Evolutionary conservation across 306 rosid genomes (phyloP).

Genomic region (Cotoneaster glaucophyllus): DNA sequence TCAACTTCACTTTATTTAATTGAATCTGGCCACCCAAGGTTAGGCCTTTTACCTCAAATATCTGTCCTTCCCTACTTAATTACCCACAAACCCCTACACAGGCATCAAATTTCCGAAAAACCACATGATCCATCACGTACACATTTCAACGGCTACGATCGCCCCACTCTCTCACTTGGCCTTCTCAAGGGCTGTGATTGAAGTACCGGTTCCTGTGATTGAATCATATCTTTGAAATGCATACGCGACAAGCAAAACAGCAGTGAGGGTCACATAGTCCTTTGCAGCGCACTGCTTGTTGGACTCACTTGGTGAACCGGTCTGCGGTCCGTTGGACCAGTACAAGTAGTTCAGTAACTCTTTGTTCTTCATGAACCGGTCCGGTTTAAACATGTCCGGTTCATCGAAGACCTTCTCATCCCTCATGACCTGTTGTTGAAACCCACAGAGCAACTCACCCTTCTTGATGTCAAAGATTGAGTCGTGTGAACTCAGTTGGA

Average conservation of each 20-base stretch:
- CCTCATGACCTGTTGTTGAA: conserved; percentile 60
- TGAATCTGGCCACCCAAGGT: not conserved
- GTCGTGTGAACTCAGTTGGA: conserved; percentile 57
- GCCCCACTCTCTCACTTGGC: conserved; percentile 25
- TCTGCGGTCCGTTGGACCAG: conserved; percentile 95
- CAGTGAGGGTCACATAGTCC: conserved; percentile 61
- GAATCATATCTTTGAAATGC: conserved; percentile 63
- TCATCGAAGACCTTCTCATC: conserved; percentile 57
- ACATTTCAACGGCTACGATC: not conserved
- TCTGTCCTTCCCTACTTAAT: not conserved
- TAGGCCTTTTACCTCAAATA: not conserved
- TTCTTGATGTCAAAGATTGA: conserved; percentile 52
- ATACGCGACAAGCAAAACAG: conserved; percentile 49
- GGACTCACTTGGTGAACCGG: conserved; percentile 40
- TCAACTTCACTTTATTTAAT: not conserved
- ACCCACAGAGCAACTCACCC: conserved; percentile 87
- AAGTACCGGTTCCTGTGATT: conserved; percentile 40
- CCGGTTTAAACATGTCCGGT: conserved; percentile 68
- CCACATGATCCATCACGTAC: not conserved
- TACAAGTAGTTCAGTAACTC: conserved; percentile 55
- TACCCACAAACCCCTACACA: not conserved
- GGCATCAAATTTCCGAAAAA: not conserved
- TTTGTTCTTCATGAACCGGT: conserved; percentile 53
- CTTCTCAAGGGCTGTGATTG: conserved; percentile 55
- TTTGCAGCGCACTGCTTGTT: conserved; percentile 86